Evolutionary conservation across 495 filamentous ascomycete species (phyloP).

Genomic region (Polyplosphaeria fusca): DNA sequence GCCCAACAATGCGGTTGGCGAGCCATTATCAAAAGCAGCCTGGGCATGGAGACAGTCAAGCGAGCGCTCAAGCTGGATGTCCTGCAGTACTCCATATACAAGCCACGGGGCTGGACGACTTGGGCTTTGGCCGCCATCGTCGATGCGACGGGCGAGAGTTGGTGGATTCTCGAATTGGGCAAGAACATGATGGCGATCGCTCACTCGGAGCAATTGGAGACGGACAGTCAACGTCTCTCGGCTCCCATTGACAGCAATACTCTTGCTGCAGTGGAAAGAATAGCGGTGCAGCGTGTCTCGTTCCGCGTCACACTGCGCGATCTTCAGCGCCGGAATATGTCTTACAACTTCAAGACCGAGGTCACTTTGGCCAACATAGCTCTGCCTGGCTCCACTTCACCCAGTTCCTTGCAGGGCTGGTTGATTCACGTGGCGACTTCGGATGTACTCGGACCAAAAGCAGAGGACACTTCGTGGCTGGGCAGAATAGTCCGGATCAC

Average conservation of each 20-base stretch:
- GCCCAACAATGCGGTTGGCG: conserved; percentile 37
- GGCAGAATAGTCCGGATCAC: conserved; percentile 2
- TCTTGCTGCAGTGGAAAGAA: conserved; percentile 8
- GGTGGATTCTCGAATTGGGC: conserved; percentile 38
- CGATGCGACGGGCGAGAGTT: conserved; percentile 34
- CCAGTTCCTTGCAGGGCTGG: conserved; percentile 8
- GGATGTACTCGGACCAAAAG: conserved; percentile 7
- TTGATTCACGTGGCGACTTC: conserved; percentile 1
- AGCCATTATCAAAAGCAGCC: conserved; percentile 6
- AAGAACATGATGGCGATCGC: background rate
- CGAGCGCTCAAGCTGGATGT: conserved; percentile 33
- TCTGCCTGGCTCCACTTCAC: background rate
- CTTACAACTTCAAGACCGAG: background rate
- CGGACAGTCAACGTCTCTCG: background rate
- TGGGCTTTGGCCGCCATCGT: conserved; percentile 39
- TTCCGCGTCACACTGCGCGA: conserved; percentile 12
- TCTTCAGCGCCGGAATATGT: background rate
- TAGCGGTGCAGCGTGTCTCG: conserved; percentile 9
- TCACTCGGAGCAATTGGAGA: conserved; percentile 5
- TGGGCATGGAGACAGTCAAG: conserved; percentile 28
- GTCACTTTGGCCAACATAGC: background rate
- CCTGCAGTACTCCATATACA: conserved; percentile 32
- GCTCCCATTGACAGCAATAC: conserved; percentile 6
- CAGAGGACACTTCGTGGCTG: conserved; percentile 15
- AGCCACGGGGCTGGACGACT: conserved; percentile 32